A percentile compares a stretch with the other conserved stretches of the same genome.
Evolutionary conservation across 140 eudicot genomes (phyloP).

Genomic region (Flaveria floridana): DNA sequence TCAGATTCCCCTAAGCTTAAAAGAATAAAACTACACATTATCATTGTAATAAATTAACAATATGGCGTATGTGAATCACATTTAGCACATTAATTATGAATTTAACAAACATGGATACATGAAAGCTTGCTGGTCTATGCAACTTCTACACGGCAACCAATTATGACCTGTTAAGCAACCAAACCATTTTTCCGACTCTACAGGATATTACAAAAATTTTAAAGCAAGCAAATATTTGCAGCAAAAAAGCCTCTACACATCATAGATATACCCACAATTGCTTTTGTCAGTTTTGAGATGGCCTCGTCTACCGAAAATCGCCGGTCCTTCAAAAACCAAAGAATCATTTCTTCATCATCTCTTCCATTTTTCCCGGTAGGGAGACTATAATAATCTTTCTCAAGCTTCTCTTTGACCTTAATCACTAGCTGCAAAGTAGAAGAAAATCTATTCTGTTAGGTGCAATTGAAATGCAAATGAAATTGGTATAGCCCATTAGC

Average conservation of each 20-base stretch:
- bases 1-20: no score
- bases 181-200: neutral
- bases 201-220: neutral
- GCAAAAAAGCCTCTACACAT: conserved; percentile 6
- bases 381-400: conserved; percentile 59
- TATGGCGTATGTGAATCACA: no score
- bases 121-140: no score
- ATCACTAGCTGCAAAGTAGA: conserved; percentile 58
- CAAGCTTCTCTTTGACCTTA: conserved; percentile 87
- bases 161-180: neutral
- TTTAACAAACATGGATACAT: no score
- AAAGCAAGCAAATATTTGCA: neutral
- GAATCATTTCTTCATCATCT: conserved; percentile 87
- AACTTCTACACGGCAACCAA: no score
- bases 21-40: no score
- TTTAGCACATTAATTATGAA: no score
- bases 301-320: conserved; percentile 69
- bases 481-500: neutral
- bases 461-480: neutral
- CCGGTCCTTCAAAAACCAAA: conserved; percentile 86
- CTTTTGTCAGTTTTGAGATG: conserved; percentile 65
- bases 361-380: conserved; percentile 88
- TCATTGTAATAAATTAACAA: no score
- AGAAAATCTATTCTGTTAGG: conserved; percentile 12
- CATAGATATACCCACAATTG: conserved; percentile 41